A percentile compares a stretch with the other conserved stretches of the same genome.
Conservation (phyloP, 140 eudicot genomes). For the Oenanthe javanica region DNA sequence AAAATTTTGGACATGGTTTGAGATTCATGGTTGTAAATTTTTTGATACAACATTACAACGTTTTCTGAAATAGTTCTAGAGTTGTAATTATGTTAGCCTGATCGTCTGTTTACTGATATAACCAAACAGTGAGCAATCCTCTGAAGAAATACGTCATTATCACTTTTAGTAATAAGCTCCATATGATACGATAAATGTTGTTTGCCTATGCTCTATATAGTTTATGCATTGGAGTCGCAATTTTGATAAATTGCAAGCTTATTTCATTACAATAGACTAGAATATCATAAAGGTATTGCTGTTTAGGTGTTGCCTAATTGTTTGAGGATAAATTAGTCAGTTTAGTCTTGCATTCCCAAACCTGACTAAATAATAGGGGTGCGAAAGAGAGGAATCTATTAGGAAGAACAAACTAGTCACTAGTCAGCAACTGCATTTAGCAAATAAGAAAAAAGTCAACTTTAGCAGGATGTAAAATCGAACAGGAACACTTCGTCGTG, state of each 20-base stretch:
- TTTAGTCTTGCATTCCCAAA: neutral
- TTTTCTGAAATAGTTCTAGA: neutral
- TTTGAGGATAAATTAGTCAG: neutral
- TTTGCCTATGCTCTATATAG: neutral
- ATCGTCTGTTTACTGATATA: neutral
- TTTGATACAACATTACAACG: no score
- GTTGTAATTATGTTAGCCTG: no score
- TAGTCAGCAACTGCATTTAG: neutral
- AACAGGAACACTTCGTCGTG: neutral
- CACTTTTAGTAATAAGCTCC: no score
- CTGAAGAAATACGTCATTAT: neutral
- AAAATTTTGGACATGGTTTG: neutral
- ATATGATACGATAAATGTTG: no score
- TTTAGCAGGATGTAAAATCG: neutral
- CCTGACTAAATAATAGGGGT: neutral
- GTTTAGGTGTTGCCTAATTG: neutral
- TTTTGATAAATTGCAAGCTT: neutral
- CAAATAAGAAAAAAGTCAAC: neutral
- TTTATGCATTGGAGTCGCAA: neutral
- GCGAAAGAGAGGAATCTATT: neutral
- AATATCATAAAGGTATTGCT: neutral
- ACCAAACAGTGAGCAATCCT: neutral
- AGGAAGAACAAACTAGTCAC: neutral
- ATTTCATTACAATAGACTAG: neutral
- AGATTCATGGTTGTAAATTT: neutral